A percentile compares a stretch with the other conserved stretches of the same genome.
phyloP scores from a whole-genome alignment of 2,329 filamentous ascomycete genomes.

The Fusarium burgessii region DNA sequence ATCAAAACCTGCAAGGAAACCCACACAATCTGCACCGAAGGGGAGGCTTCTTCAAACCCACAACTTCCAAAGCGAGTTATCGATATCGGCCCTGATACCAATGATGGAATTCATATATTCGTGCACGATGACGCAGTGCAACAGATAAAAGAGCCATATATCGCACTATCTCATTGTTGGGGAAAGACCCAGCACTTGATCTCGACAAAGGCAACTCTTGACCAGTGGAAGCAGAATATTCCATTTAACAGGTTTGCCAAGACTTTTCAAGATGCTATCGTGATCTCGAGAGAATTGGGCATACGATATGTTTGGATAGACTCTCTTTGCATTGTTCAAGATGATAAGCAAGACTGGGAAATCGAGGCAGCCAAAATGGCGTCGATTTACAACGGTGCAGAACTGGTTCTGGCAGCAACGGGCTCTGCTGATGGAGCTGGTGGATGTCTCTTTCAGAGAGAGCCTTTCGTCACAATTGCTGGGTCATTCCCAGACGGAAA shows the following conservation, averaged over 20 bases:
- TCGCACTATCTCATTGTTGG: slow-evolving; percentile 44
- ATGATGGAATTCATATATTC: slow-evolving; percentile 33
- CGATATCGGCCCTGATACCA: slow-evolving; percentile 29
- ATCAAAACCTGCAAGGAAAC: slow-evolving; percentile 26
- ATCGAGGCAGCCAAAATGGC: slow-evolving; percentile 47
- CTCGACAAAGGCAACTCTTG: slow-evolving; percentile 21
- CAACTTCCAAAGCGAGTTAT: slow-evolving; percentile 39
- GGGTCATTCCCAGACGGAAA: slow-evolving; percentile 22
- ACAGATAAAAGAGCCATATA: slow-evolving; percentile 22
- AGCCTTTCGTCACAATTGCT: slow-evolving; percentile 15
- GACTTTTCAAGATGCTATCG: slow-evolving; percentile 40
- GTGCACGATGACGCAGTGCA: slow-evolving; percentile 23
- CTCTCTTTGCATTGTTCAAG: slow-evolving; percentile 46
- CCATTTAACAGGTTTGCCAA: slow-evolving; percentile 25
- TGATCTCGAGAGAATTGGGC: slow-evolving; percentile 33
- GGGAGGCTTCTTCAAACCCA: background rate
- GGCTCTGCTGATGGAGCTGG: slow-evolving; percentile 32
- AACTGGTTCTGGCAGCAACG: slow-evolving; percentile 43
- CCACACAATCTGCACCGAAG: slow-evolving; percentile 32
- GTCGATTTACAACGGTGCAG: slow-evolving; percentile 43
- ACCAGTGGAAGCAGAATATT: slow-evolving; percentile 35
- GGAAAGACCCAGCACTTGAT: slow-evolving; percentile 28
- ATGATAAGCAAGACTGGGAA: slow-evolving; percentile 44
- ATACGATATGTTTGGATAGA: slow-evolving; percentile 47
- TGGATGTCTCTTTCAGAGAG: slow-evolving; percentile 39